Evolutionary conservation across 331 rosid species (phyloP).

Genomic region (Malus hybrid): DNA sequence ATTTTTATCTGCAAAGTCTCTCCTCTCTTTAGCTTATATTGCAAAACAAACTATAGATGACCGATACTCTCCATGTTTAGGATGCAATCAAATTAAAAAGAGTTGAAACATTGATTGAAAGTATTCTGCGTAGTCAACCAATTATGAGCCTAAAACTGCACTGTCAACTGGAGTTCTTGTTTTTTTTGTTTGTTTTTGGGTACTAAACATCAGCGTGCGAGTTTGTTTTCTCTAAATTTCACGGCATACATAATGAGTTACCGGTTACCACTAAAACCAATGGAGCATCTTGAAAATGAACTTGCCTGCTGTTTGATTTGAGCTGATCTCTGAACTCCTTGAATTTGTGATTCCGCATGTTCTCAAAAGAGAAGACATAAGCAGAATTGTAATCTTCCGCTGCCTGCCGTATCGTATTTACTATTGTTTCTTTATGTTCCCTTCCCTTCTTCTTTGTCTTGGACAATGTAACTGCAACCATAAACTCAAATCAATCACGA

Average conservation of each 20-base stretch:
- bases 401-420: slow-evolving; percentile 54
- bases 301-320: slow-evolving; percentile 63
- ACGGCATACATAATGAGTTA: neutral
- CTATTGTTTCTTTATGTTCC: slow-evolving; percentile 66
- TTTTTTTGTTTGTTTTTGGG: too few relatives aligned
- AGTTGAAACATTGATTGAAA: too few relatives aligned
- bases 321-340: slow-evolving; percentile 83
- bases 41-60: neutral
- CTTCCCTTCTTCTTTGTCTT: slow-evolving; percentile 92
- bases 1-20: neutral
- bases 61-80: neutral
- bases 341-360: slow-evolving; percentile 87
- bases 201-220: neutral
- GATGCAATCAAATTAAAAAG: neutral
- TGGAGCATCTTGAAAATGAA: neutral
- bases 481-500: neutral
- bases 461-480: slow-evolving; percentile 70
- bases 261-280: neutral
- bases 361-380: slow-evolving; percentile 75
- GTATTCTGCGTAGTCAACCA: too few relatives aligned
- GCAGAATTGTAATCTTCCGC: slow-evolving; percentile 56
- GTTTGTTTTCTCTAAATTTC: neutral
- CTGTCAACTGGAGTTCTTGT: too few relatives aligned
- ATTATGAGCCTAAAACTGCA: too few relatives aligned
- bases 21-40: neutral